These are phyloP conservation scores for Telopea speciosissima DNA, from an alignment of 177 flowering plant species.

Conservation along the genomic window DNA sequence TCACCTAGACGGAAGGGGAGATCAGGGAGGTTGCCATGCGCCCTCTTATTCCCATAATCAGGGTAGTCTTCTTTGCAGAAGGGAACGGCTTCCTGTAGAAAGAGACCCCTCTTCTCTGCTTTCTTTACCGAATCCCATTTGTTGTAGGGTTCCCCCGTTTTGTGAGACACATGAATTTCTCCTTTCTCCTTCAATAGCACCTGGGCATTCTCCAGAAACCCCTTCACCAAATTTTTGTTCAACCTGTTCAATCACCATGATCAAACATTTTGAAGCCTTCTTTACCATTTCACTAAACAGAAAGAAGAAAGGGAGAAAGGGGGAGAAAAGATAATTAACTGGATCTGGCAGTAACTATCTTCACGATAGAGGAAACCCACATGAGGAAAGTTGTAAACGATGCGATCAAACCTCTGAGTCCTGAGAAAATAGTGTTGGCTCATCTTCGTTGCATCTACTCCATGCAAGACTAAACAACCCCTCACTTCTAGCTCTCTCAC, in stretches of 20 bases:
- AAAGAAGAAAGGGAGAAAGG: background rate
- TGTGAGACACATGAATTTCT: slow-evolving; percentile 37
- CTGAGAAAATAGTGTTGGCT: slow-evolving; percentile 34
- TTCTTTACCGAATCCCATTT: slow-evolving; percentile 34
- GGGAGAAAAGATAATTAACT: slow-evolving; percentile 19
- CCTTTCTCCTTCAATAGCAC: slow-evolving; percentile 24
- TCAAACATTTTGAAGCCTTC: no score
- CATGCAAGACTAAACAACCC: slow-evolving; percentile 35
- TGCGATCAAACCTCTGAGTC: slow-evolving; percentile 37
- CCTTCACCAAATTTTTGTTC: slow-evolving; percentile 29
- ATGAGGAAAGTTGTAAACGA: slow-evolving; percentile 51
- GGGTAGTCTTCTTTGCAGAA: slow-evolving; percentile 34
- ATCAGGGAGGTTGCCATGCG: slow-evolving; percentile 28
- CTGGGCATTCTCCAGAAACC: slow-evolving; percentile 26
- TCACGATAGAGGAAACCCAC: slow-evolving; percentile 39
- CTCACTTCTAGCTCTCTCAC: slow-evolving; percentile 38
- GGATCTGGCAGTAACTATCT: slow-evolving; percentile 35
- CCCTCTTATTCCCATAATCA: slow-evolving; percentile 43
- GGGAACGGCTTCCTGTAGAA: slow-evolving; percentile 22
- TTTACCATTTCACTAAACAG: background rate
- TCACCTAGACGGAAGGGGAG: slow-evolving; percentile 28
- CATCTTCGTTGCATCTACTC: slow-evolving; percentile 46
- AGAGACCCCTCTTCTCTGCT: slow-evolving; percentile 36
- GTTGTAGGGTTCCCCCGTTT: slow-evolving; percentile 23
- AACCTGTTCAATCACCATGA: slow-evolving; percentile 9